Evolutionary conservation across 2,329 filamentous ascomycete genomes (phyloP).

Genomic region (Microcyclospora pomicola): DNA sequence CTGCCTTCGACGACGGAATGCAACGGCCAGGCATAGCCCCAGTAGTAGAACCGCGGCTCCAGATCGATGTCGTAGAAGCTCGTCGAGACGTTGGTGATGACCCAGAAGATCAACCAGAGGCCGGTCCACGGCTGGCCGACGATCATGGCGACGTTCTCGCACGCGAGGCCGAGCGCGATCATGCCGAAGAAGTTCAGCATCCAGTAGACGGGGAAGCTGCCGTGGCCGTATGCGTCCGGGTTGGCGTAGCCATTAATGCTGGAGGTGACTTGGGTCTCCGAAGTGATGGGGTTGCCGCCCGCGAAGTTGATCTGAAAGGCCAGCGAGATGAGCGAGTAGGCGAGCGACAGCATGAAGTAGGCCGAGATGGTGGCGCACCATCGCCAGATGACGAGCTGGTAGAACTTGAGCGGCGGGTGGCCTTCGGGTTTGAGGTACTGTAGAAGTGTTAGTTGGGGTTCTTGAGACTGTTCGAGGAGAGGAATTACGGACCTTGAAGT

Average conservation of each 20-base stretch:
- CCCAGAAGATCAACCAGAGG: slow-evolving; percentile 54
- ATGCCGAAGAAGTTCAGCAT: slow-evolving; percentile 46
- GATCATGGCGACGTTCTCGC: slow-evolving; percentile 51
- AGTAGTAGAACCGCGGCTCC: slow-evolving; percentile 44
- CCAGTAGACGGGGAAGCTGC: slow-evolving; percentile 45
- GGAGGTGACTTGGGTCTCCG: slow-evolving; percentile 29
- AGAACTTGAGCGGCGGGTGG: slow-evolving; percentile 45
- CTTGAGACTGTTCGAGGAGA: no score
- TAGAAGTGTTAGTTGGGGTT: no score
- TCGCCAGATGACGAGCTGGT: slow-evolving; percentile 46
- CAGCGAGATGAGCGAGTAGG: slow-evolving; percentile 49
- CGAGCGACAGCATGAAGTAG: slow-evolving; percentile 49
- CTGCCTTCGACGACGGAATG: slow-evolving; percentile 48
- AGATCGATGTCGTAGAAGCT: slow-evolving; percentile 47
- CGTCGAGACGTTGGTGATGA: slow-evolving; percentile 50
- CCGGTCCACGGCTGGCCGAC: slow-evolving; percentile 48
- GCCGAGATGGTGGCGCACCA: slow-evolving; percentile 41
- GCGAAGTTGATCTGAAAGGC: slow-evolving; percentile 50
- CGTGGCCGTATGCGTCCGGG: slow-evolving; percentile 42
- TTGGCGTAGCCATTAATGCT: slow-evolving; percentile 22
- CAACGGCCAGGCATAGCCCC: slow-evolving; percentile 51
- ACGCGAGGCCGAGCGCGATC: slow-evolving; percentile 47
- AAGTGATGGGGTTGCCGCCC: slow-evolving; percentile 28
- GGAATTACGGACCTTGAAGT: no score
- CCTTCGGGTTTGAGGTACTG: slow-evolving; percentile 41